Conservation (phyloP, 2,329 filamentous ascomycete species). For the Aspergillus oerlinghausenensis region DNA sequence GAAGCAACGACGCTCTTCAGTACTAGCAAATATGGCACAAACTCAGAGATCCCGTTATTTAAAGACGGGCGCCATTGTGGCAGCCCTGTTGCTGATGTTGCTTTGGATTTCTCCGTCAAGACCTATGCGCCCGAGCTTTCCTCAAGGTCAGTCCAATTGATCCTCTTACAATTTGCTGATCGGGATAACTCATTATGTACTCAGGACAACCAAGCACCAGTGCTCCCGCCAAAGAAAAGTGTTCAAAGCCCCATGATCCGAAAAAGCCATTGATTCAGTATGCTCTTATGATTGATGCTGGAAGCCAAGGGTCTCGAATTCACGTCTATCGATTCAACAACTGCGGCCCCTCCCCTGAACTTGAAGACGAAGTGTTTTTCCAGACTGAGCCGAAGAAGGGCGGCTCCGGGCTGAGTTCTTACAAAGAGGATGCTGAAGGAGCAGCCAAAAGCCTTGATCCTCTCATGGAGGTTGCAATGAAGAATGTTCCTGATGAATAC, state of each 20-base stretch:
- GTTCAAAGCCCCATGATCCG: slow-evolving; percentile 75
- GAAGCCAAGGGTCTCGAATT: slow-evolving; percentile 94
- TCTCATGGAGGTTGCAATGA: slow-evolving; percentile 80
- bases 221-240: slow-evolving; percentile 63
- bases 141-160: slow-evolving; percentile 19
- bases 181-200: neutral
- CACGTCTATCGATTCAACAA: slow-evolving; percentile 99
- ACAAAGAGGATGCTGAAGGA: slow-evolving; percentile 76
- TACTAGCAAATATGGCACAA: slow-evolving; percentile 54
- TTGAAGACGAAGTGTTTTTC: slow-evolving; percentile 88
- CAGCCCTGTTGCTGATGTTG: slow-evolving; percentile 54
- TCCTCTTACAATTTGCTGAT: neutral
- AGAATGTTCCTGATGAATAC: slow-evolving; percentile 78
- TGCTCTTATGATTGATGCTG: slow-evolving; percentile 97
- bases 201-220: slow-evolving; percentile 13
- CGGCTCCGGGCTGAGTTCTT: slow-evolving; percentile 76
- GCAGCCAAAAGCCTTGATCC: slow-evolving; percentile 86
- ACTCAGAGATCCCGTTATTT: slow-evolving; percentile 57
- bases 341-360: slow-evolving; percentile 88
- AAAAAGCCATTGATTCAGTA: slow-evolving; percentile 95
- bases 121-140: slow-evolving; percentile 19
- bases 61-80: slow-evolving; percentile 58
- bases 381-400: slow-evolving; percentile 85
- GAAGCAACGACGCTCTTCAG: slow-evolving; percentile 32
- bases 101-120: slow-evolving; percentile 49